Base-by-base conservation (phyloP, 306 rosid genomes). In the Cyamopsis tetragonoloba region DNA sequence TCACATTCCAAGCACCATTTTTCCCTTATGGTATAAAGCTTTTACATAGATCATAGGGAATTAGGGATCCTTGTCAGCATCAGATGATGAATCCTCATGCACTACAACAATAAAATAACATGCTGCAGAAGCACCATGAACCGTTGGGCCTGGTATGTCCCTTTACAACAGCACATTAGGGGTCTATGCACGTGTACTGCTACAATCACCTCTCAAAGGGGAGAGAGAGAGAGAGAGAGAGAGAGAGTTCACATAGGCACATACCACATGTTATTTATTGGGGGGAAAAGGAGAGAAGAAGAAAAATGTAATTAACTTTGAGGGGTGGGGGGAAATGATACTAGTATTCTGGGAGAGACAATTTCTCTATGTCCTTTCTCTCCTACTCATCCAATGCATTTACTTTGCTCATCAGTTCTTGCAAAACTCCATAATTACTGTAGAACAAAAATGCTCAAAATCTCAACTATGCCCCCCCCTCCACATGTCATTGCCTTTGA, bases 121-220 rank as follows among this genome's bases (percentile, higher is more conserved):
- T 73, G 80, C 67, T 74, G 59, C 35, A 51, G 48, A 73, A 71
- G 51, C 47, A 69, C 70, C 79, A 73, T 77, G 81, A 79, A 78
- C 82, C 87, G 88, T 85, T 77, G 91, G 82, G 82, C 27, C 84
- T 30, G 88, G 80, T 79, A 72, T 77, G 89, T 65, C 79, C 79
- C 83, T 74, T 79, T 35, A 83, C 70, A 84, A 65, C 82, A 77
- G 68, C 81, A 72, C 79, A 74, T 71, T 35, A 68, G 58, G 85
- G 83, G 85, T 80, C 86, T 82, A 70, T 85, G 62, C 82, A 81
- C 89, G 87, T 81, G 87, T 70, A 73, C 78, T 75, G 58, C 71
- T 73, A 62, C 88, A 71, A 69, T 66, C 81, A 77, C 76, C 15
- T 55, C 70, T 62, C 71, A 43, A 9, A 17, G 5, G 3, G n/a